These are phyloP conservation scores for Ehretia macrophylla DNA, from an alignment of 257 asterid genomes.

Conservation along the genomic window DNA sequence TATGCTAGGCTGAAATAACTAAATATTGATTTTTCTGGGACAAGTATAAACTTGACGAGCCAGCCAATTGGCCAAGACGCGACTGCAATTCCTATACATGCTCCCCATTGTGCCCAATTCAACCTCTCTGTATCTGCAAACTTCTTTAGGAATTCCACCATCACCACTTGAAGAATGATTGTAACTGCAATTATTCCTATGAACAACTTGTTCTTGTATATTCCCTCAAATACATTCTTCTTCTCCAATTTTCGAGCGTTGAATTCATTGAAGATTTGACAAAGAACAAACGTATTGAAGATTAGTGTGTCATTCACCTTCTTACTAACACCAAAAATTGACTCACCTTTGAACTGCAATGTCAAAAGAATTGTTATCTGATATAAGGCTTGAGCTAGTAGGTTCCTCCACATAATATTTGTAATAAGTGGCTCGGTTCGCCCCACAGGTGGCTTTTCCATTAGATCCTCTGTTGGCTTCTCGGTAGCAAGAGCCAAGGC, in stretches of 20 bases:
- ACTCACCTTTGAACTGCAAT: no score
- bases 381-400: conserved; percentile 30
- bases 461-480: conserved; percentile 25
- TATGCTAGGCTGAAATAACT: conserved; percentile 5
- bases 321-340: background rate
- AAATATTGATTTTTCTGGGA: conserved; percentile 26
- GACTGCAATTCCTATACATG: conserved; percentile 30
- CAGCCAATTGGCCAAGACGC: conserved; percentile 36
- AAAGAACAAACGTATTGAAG: conserved; percentile 28
- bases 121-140: conserved; percentile 36
- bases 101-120: conserved; percentile 37
- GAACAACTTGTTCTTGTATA: conserved; percentile 33
- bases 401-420: conserved; percentile 42
- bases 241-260: conserved; percentile 24
- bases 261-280: conserved; percentile 34
- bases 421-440: conserved; percentile 32
- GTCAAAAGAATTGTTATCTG: conserved; percentile 24
- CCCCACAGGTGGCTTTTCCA: conserved; percentile 34
- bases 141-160: conserved; percentile 33
- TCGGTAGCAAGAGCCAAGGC: conserved; percentile 47
- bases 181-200: conserved; percentile 29
- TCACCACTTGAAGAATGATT: conserved; percentile 26
- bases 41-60: conserved; percentile 33
- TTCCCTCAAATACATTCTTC: conserved; percentile 29
- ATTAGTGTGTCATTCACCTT: conserved; percentile 7